These are phyloP conservation scores for Pinus tabuliformis DNA, from an alignment of 75 land plant genomes.

Conservation along the genomic window DNA sequence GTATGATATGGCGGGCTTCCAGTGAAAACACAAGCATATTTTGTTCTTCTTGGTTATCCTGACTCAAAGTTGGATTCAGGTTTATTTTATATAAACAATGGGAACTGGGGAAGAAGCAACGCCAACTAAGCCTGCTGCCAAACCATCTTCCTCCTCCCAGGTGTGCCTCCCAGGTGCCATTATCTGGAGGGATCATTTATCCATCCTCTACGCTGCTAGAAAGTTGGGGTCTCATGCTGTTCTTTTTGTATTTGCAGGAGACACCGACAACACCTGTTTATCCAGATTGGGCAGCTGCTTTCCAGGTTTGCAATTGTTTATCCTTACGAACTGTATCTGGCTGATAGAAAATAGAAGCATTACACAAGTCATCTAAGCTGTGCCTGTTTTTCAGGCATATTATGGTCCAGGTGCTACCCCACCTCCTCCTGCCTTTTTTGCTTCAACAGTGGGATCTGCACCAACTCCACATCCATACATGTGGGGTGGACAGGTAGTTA, in stretches of 20 bases:
- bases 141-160: slow-evolving; percentile 37
- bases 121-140: slow-evolving; percentile 43
- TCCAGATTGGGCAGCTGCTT: slow-evolving; percentile 74
- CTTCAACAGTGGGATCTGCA: slow-evolving; percentile 37
- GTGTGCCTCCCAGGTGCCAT: slow-evolving; percentile 14
- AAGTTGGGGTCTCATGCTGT: neutral
- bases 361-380: neutral
- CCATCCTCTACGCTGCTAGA: neutral
- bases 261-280: slow-evolving; percentile 49
- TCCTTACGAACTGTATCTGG: neutral
- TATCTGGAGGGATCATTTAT: neutral
- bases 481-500: slow-evolving; percentile 65
- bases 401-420: slow-evolving; percentile 55
- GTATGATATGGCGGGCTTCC: neutral
- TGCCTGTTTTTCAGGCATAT: slow-evolving; percentile 41
- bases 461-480: slow-evolving; percentile 71
- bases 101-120: slow-evolving; percentile 60
- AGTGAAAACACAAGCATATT: neutral
- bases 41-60: neutral
- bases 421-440: slow-evolving; percentile 54
- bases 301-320: slow-evolving; percentile 45
- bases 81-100: slow-evolving; percentile 19
- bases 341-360: neutral
- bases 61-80: neutral
- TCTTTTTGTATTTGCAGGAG: slow-evolving; percentile 29